A percentile compares a stretch with the other conserved stretches of the same genome.
phyloP scores from a whole-genome alignment of 768 basidiomycete species.

The Neoboletus magnificus region DNA sequence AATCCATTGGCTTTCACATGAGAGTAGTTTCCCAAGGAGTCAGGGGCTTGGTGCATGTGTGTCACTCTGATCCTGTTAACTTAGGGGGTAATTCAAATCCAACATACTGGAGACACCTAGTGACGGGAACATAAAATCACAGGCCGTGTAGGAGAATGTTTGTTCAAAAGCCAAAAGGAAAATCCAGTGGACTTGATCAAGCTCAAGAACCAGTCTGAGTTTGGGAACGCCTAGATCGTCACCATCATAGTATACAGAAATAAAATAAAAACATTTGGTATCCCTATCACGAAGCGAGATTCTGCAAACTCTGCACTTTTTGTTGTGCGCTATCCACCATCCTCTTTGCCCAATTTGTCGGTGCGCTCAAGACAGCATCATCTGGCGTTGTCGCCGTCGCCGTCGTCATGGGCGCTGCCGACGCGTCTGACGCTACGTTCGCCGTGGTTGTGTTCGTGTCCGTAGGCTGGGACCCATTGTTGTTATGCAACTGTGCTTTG shows the following conservation, averaged over 20 bases:
- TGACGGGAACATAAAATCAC: too few relatives aligned
- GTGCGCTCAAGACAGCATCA: not conserved
- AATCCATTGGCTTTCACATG: too few relatives aligned
- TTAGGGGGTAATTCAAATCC: too few relatives aligned
- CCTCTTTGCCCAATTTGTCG: conserved; percentile 18
- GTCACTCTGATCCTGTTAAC: too few relatives aligned
- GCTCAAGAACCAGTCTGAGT: too few relatives aligned
- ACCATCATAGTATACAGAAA: not conserved
- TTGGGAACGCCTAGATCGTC: not conserved
- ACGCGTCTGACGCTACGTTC: not conserved
- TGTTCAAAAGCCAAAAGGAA: too few relatives aligned
- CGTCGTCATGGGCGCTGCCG: not conserved
- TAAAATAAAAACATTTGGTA: not conserved
- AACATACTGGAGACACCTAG: too few relatives aligned
- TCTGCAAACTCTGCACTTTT: conserved; percentile 9
- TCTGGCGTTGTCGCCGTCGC: too few relatives aligned
- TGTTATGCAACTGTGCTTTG: not conserved
- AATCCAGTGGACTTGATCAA: too few relatives aligned
- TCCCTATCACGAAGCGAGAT: not conserved
- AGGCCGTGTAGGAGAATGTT: not conserved
- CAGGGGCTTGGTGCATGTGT: too few relatives aligned
- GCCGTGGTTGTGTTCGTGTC: not conserved
- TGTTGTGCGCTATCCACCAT: conserved; percentile 13
- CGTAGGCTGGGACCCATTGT: not conserved
- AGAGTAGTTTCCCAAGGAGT: too few relatives aligned